Percentiles rank a stretch among this genome's conserved stretches.
These are phyloP conservation scores for Chloranthus sessilifolius DNA, from an alignment of 164 flowering plant genomes.

Conservation along the genomic window DNA sequence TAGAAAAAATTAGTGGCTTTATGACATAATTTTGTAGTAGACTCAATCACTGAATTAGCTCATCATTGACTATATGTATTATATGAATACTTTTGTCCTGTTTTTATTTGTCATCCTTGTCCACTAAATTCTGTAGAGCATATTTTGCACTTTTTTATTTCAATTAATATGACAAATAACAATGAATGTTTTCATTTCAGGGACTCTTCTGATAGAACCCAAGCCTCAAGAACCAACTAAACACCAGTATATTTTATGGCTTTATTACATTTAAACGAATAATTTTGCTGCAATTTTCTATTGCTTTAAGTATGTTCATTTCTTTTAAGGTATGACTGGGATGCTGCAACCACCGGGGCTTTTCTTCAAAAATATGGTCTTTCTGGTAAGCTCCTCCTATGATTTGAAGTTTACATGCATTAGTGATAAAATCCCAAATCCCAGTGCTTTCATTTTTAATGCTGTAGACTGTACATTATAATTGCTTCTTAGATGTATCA, in stretches of 20 bases:
- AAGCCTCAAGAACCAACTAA: constrained; percentile 99
- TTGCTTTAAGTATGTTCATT: constrained; percentile 1
- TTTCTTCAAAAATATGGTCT: constrained; percentile 89
- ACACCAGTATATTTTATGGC: constrained; percentile 63
- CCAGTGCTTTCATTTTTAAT: not conserved
- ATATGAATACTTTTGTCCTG: no score
- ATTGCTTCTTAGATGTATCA: no score
- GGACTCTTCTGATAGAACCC: constrained; percentile 89
- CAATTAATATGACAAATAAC: no score
- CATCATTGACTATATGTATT: no score
- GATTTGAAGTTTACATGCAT: no score
- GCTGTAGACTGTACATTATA: no score
- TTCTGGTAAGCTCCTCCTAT: constrained; percentile 34
- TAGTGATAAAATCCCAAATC: not conserved
- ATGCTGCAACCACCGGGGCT: constrained; percentile 86
- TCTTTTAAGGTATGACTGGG: constrained; percentile 86
- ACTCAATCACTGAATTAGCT: no score
- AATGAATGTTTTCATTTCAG: constrained; percentile 35
- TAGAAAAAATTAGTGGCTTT: no score
- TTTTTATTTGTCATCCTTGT: no score
- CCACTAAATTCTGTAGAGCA: no score
- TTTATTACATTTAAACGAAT: not conserved
- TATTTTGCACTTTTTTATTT: no score
- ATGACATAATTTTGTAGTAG: no score
- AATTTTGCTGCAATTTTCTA: not conserved